These are phyloP conservation scores for Collybia sp. DNA, from an alignment of 768 basidiomycete species.

Conservation along the genomic window DNA sequence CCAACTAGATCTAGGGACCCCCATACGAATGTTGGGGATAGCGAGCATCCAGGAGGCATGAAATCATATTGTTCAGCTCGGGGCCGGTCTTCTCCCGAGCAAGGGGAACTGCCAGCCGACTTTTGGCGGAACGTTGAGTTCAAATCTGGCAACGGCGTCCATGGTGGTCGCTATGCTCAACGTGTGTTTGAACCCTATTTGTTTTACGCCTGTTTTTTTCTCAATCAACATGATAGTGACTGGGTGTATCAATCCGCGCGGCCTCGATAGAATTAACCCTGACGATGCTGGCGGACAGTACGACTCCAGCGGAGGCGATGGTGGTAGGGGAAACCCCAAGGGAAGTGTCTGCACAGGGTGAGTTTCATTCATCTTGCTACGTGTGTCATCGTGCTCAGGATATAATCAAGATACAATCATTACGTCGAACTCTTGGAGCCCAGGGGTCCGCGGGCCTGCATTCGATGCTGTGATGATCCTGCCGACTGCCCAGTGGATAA, in stretches of 20 bases:
- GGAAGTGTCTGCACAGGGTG: conserved; percentile 47
- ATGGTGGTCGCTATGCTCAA: conserved; percentile 38
- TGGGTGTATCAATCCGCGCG: conserved; percentile 41
- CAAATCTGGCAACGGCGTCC: conserved; percentile 30
- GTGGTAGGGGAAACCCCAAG: conserved; percentile 42
- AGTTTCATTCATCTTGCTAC: neutral
- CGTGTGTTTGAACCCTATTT: conserved; percentile 21
- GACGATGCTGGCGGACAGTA: conserved; percentile 50
- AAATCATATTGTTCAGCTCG: conserved; percentile 44
- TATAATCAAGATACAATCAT: conserved; percentile 38
- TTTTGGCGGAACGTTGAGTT: conserved; percentile 48
- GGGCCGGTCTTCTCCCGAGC: conserved; percentile 29
- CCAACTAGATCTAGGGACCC: conserved; percentile 22
- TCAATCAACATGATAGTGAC: conserved; percentile 30
- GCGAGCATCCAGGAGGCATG: conserved; percentile 48
- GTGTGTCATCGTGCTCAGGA: neutral
- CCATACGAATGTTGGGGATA: conserved; percentile 48
- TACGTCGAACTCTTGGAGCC: conserved; percentile 57
- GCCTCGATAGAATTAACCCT: conserved; percentile 36
- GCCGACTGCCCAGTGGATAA: conserved; percentile 44
- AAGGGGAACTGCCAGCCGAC: conserved; percentile 37
- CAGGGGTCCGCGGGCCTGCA: conserved; percentile 40
- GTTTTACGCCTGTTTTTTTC: neutral
- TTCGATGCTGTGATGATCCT: conserved; percentile 48
- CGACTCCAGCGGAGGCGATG: conserved; percentile 47